phyloP scores from a whole-genome alignment of 345 rosid species.

The Acer saccharum region DNA sequence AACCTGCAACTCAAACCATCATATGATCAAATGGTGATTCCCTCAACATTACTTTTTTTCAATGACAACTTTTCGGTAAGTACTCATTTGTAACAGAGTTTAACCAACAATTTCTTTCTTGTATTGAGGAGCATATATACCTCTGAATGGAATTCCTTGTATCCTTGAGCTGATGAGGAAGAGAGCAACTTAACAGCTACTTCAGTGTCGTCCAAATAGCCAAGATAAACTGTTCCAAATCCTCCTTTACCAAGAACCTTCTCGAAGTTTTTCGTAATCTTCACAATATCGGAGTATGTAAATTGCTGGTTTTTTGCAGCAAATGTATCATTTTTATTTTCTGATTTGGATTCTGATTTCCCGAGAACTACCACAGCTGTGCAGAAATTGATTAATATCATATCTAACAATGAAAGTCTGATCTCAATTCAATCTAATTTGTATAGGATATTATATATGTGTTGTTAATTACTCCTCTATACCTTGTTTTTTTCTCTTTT shows the following conservation, averaged over 20 bases:
- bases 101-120: too few relatives aligned
- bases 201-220: constrained; percentile 17
- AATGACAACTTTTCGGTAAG: too few relatives aligned
- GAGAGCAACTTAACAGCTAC: constrained; percentile 38
- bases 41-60: background rate
- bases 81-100: too few relatives aligned
- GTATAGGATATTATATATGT: too few relatives aligned
- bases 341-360: background rate
- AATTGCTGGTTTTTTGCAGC: constrained; percentile 24
- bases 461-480: background rate
- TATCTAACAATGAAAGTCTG: background rate
- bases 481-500: constrained; percentile 31
- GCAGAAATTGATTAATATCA: too few relatives aligned
- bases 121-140: background rate
- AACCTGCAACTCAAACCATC: background rate
- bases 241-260: constrained; percentile 33
- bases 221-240: constrained; percentile 33
- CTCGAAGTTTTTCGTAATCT: constrained; percentile 28
- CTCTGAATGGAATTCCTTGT: constrained; percentile 26
- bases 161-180: constrained; percentile 19
- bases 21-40: background rate
- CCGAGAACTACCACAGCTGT: background rate
- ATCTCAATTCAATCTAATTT: too few relatives aligned
- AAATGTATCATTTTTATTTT: background rate
- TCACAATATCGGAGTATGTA: constrained; percentile 20